Percentiles rank a stretch among this genome's conserved stretches.
phyloP scores from a whole-genome alignment of 192 early-diverging fungal genomes.

The Thamnidium elegans region DNA sequence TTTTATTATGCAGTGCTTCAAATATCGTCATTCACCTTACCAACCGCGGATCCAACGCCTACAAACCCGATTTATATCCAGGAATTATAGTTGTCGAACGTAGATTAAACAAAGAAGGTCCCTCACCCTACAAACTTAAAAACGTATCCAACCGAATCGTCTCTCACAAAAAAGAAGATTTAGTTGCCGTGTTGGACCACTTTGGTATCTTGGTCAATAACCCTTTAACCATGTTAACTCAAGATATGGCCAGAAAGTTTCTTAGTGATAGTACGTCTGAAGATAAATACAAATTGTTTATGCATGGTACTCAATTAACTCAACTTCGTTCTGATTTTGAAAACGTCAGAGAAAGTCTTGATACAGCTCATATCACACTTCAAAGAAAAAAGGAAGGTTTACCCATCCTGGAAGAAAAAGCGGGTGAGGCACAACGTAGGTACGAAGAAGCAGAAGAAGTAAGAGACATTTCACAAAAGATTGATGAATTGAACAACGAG shows the following conservation, averaged over 20 bases:
- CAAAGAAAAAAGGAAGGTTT: constrained; percentile 54
- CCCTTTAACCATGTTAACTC: constrained; percentile 89
- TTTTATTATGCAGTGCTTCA: constrained; percentile 46
- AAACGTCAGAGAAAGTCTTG: constrained; percentile 54
- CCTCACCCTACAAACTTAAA: constrained; percentile 77
- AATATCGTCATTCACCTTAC: constrained; percentile 69
- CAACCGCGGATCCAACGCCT: constrained; percentile 86
- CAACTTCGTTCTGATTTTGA: constrained; percentile 77
- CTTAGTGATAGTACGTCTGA: constrained; percentile 74
- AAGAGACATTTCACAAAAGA: constrained; percentile 49
- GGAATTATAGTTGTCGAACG: constrained; percentile 82
- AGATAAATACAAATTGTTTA: constrained; percentile 92
- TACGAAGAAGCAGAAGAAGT: constrained; percentile 69
- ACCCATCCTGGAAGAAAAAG: constrained; percentile 67
- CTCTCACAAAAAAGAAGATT: constrained; percentile 80
- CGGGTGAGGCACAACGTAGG: constrained; percentile 60
- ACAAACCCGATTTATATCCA: constrained; percentile 76
- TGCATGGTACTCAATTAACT: constrained; percentile 80
- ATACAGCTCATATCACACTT: constrained; percentile 49
- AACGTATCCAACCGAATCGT: constrained; percentile 59
- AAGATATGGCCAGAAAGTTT: constrained; percentile 91
- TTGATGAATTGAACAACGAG: constrained; percentile 61
- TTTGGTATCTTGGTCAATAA: constrained; percentile 92
- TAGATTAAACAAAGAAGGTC: constrained; percentile 59
- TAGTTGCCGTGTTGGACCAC: constrained; percentile 79